Percentiles rank a stretch among this genome's conserved stretches.
Evolutionary conservation across 768 basidiomycete genomes (phyloP).

Genomic region (Russula compacta): DNA sequence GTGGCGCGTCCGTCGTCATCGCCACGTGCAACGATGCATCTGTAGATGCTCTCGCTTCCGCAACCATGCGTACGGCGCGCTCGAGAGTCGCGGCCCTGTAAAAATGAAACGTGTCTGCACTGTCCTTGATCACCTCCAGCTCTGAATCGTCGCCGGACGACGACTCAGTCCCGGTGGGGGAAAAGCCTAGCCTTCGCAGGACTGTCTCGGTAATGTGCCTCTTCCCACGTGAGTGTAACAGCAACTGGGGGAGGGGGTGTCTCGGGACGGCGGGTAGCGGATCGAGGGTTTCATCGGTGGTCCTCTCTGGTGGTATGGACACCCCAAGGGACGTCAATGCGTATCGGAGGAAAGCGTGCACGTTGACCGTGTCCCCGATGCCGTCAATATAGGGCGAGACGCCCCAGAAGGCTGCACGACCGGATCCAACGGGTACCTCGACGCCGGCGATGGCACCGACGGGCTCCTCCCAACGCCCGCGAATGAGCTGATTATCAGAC

Average conservation of each 20-base stretch:
- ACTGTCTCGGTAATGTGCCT: constrained; percentile 34
- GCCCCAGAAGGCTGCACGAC: constrained; percentile 14
- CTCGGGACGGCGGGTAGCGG: constrained; percentile 35
- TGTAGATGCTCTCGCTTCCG: constrained; percentile 29
- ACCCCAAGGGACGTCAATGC: constrained; percentile 22
- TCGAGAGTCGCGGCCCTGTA: constrained; percentile 27
- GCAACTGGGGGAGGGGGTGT: constrained; percentile 47
- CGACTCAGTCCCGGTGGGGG: constrained; percentile 15
- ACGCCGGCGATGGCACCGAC: constrained; percentile 5
- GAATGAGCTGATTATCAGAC: not conserved
- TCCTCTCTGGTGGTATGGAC: constrained; percentile 26
- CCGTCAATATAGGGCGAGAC: not conserved
- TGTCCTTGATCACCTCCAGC: constrained; percentile 44
- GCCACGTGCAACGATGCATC: constrained; percentile 30
- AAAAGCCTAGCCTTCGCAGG: constrained; percentile 29
- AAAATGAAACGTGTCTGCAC: constrained; percentile 64
- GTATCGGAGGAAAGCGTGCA: constrained; percentile 3
- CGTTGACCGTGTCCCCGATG: not conserved
- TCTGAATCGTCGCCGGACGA: constrained; percentile 16
- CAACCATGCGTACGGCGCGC: constrained; percentile 28
- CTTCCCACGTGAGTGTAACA: constrained; percentile 39
- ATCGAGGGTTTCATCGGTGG: not conserved
- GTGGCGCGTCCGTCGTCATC: not conserved
- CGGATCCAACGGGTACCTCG: constrained; percentile 11
- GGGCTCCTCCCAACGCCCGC: constrained; percentile 8